Evolutionary conservation across 106 monocot genomes (phyloP), one percentile per base, ranked within the genome.

Genomic region (Iris macrosiphon): DNA sequence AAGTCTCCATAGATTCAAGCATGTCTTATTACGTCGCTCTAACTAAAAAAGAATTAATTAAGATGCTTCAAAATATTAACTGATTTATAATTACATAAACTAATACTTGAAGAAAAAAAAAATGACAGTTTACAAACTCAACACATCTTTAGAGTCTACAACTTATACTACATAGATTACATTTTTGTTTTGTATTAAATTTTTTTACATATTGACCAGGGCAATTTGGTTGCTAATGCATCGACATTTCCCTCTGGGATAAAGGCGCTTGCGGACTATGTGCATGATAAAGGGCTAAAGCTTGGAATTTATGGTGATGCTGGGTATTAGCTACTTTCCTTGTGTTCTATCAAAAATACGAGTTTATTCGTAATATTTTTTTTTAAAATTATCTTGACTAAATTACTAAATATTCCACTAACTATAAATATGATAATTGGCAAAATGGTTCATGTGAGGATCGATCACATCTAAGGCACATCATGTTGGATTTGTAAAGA

Each of bases 241-340:
- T 52, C 66, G 52, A 73, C 80, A 31, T 85, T 85, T 23, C 85
- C 85, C 10, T 76, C 80, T 4, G 85, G 85, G 14, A 80, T 85
- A 4, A 80, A 80, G 62, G 68, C 76, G 19, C 69, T 85, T 27
- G 80, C 85, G 17, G 80, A 85, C 49, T 80, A 85, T 62, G 80
- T 85, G 40, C 85, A 85, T 49, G 51, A 28, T 40, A 85, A 76
- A 17, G 85, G 85, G 40, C 80, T 85, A 15, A 80, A 73, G 61
- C 72, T 85, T 0, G 85, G 85, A 18, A 80, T 85, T 12, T 85
- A 85, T 40, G 67, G 63, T 44, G 80, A 80, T 69, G 85, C 85
- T 52, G 85, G 85, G 85, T 85, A 72, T 42, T 42, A 42, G 4
- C 18, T 42, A 2, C 14, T 15, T 4, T 14, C n/a, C 42, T 7